Conservation (phyloP, 208 protist species). For the Jaenimonas drosophilae region DNA sequence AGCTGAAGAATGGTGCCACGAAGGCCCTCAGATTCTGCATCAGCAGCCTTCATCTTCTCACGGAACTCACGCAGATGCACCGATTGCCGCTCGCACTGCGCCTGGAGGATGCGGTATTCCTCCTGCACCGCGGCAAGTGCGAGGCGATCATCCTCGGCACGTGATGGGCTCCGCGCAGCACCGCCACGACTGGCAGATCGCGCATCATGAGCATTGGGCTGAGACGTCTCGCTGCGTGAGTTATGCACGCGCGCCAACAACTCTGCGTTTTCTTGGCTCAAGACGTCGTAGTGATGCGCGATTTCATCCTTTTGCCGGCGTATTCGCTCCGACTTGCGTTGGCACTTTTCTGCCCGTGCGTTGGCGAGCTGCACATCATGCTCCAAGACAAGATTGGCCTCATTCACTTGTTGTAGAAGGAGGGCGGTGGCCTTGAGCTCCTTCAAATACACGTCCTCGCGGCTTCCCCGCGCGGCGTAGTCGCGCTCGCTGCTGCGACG, state of each 20-base stretch:
- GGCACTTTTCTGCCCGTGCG: not conserved
- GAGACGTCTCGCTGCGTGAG: slow-evolving; percentile 5
- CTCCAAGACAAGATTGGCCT: slow-evolving; percentile 15
- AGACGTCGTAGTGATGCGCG: slow-evolving; percentile 15
- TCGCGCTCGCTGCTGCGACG: too few species aligned
- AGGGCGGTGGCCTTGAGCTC: too few species aligned
- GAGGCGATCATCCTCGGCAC: slow-evolving; percentile 4
- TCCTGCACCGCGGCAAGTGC: slow-evolving; percentile 5
- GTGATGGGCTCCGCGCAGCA: not conserved
- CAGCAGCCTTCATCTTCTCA: slow-evolving; percentile 16
- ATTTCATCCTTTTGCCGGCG: slow-evolving; percentile 11
- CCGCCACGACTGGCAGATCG: too few species aligned
- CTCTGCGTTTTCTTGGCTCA: slow-evolving; percentile 23
- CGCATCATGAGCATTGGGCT: too few species aligned
- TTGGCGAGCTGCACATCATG: not conserved
- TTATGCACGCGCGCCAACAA: slow-evolving; percentile 12
- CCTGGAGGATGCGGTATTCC: slow-evolving; percentile 17
- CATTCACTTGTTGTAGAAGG: too few species aligned
- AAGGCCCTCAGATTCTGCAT: slow-evolving; percentile 17
- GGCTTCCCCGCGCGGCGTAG: too few species aligned
- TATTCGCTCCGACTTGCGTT: slow-evolving; percentile 4
- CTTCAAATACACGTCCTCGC: too few species aligned
- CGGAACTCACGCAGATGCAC: slow-evolving; percentile 29
- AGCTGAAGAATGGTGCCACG: slow-evolving; percentile 24
- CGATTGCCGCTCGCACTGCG: slow-evolving; percentile 27